phyloP scores from a whole-genome alignment of 306 rosid genomes.

The Quercus alba region DNA sequence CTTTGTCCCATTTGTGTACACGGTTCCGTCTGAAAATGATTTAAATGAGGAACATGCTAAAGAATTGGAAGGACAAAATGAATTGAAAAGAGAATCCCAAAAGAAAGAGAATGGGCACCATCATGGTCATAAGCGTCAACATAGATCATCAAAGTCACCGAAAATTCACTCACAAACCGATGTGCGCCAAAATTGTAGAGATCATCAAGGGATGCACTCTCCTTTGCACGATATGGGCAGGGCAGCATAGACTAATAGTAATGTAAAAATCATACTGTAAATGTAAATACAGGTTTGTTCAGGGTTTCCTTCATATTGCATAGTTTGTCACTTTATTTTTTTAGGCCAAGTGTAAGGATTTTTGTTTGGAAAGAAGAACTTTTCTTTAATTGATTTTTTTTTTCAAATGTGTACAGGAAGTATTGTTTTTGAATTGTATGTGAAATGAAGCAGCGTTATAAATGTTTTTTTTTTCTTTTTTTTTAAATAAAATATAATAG shows the following conservation, averaged over 20 bases:
- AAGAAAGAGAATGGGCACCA: constrained; percentile 25
- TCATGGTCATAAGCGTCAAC: constrained; percentile 25
- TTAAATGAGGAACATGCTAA: constrained; percentile 1
- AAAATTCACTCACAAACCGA: constrained; percentile 13
- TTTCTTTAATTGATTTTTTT: background rate
- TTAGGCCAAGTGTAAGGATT: constrained; percentile 9
- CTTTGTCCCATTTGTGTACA: constrained; percentile 71
- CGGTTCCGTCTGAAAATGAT: constrained; percentile 39
- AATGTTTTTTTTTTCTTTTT: too few species aligned
- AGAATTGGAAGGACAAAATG: constrained; percentile 29
- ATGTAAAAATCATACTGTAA: constrained; percentile 21
- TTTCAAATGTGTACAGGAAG: background rate
- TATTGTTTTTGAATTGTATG: background rate
- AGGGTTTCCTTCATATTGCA: constrained; percentile 2
- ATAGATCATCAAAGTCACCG: constrained; percentile 45
- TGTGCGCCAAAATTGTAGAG: constrained; percentile 14
- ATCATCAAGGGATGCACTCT: constrained; percentile 36
- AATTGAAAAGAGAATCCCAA: constrained; percentile 22
- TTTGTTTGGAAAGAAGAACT: background rate
- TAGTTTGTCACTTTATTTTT: background rate
- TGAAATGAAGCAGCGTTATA: background rate
- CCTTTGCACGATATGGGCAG: constrained; percentile 32
- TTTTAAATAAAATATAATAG: background rate
- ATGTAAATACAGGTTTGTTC: constrained; percentile 50
- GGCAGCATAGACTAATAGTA: constrained; percentile 19